A percentile compares a stretch with the other conserved stretches of the same genome.
These are phyloP conservation scores for Aethionema arabicum DNA, from an alignment of 345 rosid genomes.

Conservation along the genomic window DNA sequence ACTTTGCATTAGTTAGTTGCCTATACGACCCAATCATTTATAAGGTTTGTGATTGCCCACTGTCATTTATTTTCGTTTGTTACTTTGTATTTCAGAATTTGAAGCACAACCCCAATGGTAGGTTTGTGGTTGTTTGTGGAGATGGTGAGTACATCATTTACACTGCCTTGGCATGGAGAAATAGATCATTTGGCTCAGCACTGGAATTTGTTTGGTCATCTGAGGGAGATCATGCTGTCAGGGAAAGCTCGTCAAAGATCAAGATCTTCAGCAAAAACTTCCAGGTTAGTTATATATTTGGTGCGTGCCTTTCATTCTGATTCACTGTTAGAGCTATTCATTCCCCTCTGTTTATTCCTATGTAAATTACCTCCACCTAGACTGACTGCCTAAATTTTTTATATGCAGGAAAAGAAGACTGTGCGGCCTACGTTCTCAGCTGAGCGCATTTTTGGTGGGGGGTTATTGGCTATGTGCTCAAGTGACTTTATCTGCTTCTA, in stretches of 20 bases:
- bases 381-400: slow-evolving; percentile 28
- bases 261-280: slow-evolving; percentile 89
- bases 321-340: neutral
- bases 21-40: slow-evolving; percentile 2
- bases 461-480: slow-evolving; percentile 91
- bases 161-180: slow-evolving; percentile 99
- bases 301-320: slow-evolving; percentile 1
- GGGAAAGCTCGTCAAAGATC: slow-evolving; percentile 91
- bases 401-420: slow-evolving; percentile 81
- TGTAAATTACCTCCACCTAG: slow-evolving; percentile 8
- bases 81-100: slow-evolving; percentile 57
- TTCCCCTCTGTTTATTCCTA: neutral
- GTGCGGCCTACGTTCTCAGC: slow-evolving; percentile 86
- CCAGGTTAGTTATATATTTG: slow-evolving; percentile 57
- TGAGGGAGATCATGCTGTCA: slow-evolving; percentile 95
- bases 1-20: slow-evolving; percentile 11
- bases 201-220: slow-evolving; percentile 94
- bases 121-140: slow-evolving; percentile 97
- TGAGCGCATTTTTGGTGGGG: slow-evolving; percentile 85
- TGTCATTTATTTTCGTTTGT: slow-evolving; percentile 18
- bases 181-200: slow-evolving; percentile 95
- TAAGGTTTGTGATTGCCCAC: slow-evolving; percentile 7
- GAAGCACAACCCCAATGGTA: slow-evolving; percentile 94
- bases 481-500: slow-evolving; percentile 95
- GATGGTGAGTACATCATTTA: slow-evolving; percentile 97